Evolutionary conservation across 2,329 filamentous ascomycete species (phyloP).

Genomic region (Chaetomium sp.): DNA sequence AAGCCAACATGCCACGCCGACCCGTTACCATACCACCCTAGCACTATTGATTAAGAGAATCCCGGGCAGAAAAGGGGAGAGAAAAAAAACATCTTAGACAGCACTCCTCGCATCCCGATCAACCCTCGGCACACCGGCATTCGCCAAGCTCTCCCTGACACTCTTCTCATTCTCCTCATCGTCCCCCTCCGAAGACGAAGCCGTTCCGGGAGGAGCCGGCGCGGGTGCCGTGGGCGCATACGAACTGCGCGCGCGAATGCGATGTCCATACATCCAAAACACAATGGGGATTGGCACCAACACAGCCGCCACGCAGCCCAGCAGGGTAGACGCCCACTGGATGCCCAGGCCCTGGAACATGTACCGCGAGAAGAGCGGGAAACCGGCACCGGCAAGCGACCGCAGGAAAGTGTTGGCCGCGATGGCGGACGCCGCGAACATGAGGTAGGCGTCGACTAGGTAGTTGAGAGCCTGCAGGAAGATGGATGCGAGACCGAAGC

Average conservation of each 20-base stretch:
- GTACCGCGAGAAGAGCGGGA: constrained; percentile 71
- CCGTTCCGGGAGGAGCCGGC: constrained; percentile 22
- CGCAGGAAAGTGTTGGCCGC: constrained; percentile 78
- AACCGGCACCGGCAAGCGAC: constrained; percentile 68
- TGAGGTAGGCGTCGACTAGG: constrained; percentile 67
- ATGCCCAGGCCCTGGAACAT: constrained; percentile 61
- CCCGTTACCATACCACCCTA: not conserved
- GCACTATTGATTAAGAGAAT: too few relatives aligned
- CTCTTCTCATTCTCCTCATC: constrained; percentile 27
- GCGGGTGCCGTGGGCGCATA: constrained; percentile 44
- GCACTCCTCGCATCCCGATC: constrained; percentile 17
- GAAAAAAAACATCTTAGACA: not conserved
- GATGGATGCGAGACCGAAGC: constrained; percentile 74
- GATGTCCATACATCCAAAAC: constrained; percentile 55
- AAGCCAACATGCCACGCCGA: not conserved
- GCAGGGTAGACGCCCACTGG: constrained; percentile 54
- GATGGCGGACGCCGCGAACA: constrained; percentile 72
- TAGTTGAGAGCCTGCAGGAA: constrained; percentile 79
- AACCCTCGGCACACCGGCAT: constrained; percentile 31
- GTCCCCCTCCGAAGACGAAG: constrained; percentile 9
- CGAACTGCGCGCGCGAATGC: constrained; percentile 48
- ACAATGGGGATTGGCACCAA: constrained; percentile 57
- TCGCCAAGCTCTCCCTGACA: constrained; percentile 29
- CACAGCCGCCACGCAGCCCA: constrained; percentile 52
- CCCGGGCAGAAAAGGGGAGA: too few relatives aligned